Base-by-base conservation (phyloP, 495 filamentous ascomycete species). In the Diplogelasinospora grovesii region DNA sequence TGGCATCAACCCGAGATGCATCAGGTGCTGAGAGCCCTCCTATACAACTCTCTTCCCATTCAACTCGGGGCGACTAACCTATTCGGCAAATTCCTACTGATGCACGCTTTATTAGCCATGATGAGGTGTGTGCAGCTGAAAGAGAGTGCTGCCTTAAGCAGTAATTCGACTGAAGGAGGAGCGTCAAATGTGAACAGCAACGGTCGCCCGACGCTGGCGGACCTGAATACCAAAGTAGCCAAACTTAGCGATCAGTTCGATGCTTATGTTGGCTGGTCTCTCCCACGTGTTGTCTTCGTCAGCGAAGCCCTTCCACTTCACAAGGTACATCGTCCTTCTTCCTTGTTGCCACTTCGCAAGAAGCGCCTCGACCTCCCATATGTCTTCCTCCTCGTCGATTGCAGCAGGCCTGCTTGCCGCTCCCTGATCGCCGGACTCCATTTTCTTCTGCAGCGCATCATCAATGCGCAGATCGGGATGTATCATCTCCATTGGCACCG, bases 31-130 rank as follows among this genome's bases (percentile, higher is more conserved):
- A 64, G 66, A n/a, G 69, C 71, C 0, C 57, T 85, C 22, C 60
- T 80, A 36, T 63, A 77, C 25, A 55, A 56, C n/a, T 58, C 56
- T 8, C 66, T 66, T 30, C 65, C 66, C 34, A 73, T 82, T 45
- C 66, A 69, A 15, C 68, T 69, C 1, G 66, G 71, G 8, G 65
- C 68, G 8, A 84, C 81, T 2, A 85, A 84, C 38, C 58, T 77
- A 0, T 80, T 76, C 46, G 76, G 75, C 6, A 85, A 85, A 43
- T 84, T 83, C 43, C 74, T 85, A 22, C 49, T 84, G n/a, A 69
- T 85, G 8, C 79, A 85, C 40, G 76, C 76, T 5, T 54, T 82
- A n/a, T 69, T 78, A 36, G 65, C 72, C 16, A 65, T 79, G 37
- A 65, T 81, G 31, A 68, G 68, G 32, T 54, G 50, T 35, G 57